These are phyloP conservation scores for Solanum etuberosum DNA, from an alignment of 257 asterid species.

Conservation along the genomic window DNA sequence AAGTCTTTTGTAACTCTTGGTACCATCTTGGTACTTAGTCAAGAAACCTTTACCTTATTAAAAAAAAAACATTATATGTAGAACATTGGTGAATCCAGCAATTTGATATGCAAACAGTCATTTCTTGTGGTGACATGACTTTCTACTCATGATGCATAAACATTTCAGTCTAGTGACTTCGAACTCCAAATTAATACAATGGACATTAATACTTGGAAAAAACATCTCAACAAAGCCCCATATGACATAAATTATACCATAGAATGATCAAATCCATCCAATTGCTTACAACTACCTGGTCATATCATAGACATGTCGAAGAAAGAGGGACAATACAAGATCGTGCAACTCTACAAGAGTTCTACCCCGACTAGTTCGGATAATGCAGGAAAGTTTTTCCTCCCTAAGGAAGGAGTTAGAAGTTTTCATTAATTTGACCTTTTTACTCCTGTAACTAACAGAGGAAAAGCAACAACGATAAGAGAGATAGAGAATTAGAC, in stretches of 20 bases:
- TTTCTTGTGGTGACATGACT: not conserved
- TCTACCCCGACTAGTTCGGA: not conserved
- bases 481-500: not conserved
- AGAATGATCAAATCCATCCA: not conserved
- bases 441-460: not conserved
- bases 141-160: not conserved
- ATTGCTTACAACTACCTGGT: not conserved
- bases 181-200: not conserved
- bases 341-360: not conserved
- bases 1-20: not conserved
- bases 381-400: not conserved
- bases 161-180: not conserved
- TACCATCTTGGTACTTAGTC: not conserved
- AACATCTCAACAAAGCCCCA: not conserved
- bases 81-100: not conserved
- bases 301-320: not conserved
- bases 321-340: not conserved
- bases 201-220: not conserved
- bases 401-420: not conserved
- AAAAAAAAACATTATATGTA: not conserved
- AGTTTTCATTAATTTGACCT: not conserved
- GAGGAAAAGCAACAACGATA: not conserved
- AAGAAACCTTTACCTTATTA: not conserved
- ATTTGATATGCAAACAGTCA: not conserved
- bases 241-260: not conserved